These are phyloP conservation scores for Plasmodium cynomolgi DNA, from an alignment of 169 alveolate species.

Conservation along the genomic window DNA sequence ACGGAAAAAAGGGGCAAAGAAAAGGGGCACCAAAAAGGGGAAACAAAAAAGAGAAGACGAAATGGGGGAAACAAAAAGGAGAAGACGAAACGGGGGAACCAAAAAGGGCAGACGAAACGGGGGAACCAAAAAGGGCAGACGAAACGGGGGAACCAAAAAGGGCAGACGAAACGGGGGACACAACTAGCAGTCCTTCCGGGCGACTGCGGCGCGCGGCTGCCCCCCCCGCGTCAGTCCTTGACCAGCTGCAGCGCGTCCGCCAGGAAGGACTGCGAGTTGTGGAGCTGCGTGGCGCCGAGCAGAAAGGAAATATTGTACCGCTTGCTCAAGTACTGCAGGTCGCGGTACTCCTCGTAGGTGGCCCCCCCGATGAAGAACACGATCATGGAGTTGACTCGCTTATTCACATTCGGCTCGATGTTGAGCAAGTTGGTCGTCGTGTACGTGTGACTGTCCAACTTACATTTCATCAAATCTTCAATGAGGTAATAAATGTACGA, in stretches of 20 bases:
- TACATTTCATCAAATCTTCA: constrained; percentile 87
- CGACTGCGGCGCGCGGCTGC: background rate
- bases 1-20: background rate
- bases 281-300: constrained; percentile 90
- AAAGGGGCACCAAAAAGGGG: background rate
- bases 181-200: background rate
- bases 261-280: constrained; percentile 84
- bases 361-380: constrained; percentile 93
- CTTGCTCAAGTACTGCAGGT: constrained; percentile 85
- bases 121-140: background rate
- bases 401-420: constrained; percentile 77
- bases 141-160: background rate
- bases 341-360: constrained; percentile 93
- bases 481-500: constrained; percentile 84
- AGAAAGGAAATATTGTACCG: constrained; percentile 81
- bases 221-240: constrained; percentile 17
- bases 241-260: constrained; percentile 74
- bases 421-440: constrained; percentile 81
- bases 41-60: background rate
- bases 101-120: background rate
- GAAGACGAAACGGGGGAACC: background rate
- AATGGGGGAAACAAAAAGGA: background rate
- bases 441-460: constrained; percentile 84
- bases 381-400: constrained; percentile 84
- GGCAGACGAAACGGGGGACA: background rate